Percentiles rank a stretch among this genome's conserved stretches.
Evolutionary conservation across 78 protist genomes (phyloP).

Genomic region (Polysphondylium violaceum): DNA sequence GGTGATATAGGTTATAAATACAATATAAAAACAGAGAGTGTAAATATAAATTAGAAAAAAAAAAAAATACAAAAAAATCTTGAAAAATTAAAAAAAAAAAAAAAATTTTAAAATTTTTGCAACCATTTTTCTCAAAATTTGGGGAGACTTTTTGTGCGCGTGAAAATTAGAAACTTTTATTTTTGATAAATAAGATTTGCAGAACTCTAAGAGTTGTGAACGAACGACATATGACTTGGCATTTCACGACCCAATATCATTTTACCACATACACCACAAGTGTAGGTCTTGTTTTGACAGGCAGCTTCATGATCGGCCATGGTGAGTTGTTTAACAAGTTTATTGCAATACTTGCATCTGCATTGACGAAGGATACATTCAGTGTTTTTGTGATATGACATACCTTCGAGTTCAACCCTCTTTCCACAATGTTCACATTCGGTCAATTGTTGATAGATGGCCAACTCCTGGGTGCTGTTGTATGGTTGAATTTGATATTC

Average conservation of each 20-base stretch:
- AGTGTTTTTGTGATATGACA: conserved; percentile 44
- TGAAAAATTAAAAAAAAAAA: background rate
- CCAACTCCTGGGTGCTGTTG: background rate
- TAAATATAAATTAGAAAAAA: background rate
- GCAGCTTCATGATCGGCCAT: conserved; percentile 21
- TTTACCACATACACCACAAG: conserved; percentile 80
- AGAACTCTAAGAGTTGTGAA: conserved; percentile 1
- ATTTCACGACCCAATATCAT: conserved; percentile 26
- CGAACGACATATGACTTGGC: conserved; percentile 38
- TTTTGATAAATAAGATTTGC: background rate
- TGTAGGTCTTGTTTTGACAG: conserved; percentile 42
- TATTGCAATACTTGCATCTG: conserved; percentile 39
- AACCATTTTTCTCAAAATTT: background rate
- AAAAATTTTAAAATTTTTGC: background rate
- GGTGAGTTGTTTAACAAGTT: conserved; percentile 39
- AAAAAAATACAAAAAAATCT: background rate
- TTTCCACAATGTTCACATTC: conserved; percentile 70
- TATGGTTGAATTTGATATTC: background rate
- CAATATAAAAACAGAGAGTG: background rate
- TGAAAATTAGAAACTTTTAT: background rate
- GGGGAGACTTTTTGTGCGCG: no score
- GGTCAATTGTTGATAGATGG: background rate
- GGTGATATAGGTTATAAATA: background rate
- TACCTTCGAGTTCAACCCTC: background rate
- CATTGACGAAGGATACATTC: conserved; percentile 51